Evolutionary conservation across 2,329 filamentous ascomycete species (phyloP), one percentile per base, ranked within the genome.

Genomic region (Beauveria medogensis): DNA sequence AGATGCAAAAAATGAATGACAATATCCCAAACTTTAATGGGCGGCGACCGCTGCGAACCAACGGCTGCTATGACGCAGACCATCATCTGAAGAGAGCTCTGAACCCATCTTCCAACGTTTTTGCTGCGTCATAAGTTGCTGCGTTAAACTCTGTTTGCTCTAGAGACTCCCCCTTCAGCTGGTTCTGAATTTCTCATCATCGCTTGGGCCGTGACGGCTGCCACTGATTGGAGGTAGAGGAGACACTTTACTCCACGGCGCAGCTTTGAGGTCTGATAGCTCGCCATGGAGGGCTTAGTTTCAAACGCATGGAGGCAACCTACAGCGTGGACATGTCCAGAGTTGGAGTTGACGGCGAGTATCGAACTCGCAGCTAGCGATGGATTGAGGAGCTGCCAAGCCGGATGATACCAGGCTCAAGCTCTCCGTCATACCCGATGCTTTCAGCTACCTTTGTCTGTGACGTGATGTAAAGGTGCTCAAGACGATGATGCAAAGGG

Each of bases 391-490:
- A 30, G 46, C 40, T n/a, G 20, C 34, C 34, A 58, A 22, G 14
- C 3, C 9, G 16, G 14, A 22, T 18, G 53, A 26, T 34, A 18
- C 34, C 46, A 41, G 8, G 48, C n/a, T 59, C 53, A 37, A 22
- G 22, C 10, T 30, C 26, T 55, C 24, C 5, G 16, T 18, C 48
- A 20, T 18, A 24, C 18, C 28, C 22, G 34, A 30, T 44, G 18
- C n/a, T 44, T 59, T 59, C 56, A 59, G 56, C 56, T 59, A 37
- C 44, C n/a, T 26, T 24, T 3, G 18, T 34, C 22, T 54, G 50
- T 54, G 57, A 53, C 57, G 57, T 60, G 26, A 60, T 60, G 18
- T 12, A 53, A 34, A 52, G 30, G n/a, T 24, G n/a, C n/a, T 28
- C 41, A 53, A 54, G 14, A 37, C 24, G 47, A 59, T 52, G 56